Evolutionary conservation across 331 rosid species (phyloP).

Genomic region (Arachis monticola): DNA sequence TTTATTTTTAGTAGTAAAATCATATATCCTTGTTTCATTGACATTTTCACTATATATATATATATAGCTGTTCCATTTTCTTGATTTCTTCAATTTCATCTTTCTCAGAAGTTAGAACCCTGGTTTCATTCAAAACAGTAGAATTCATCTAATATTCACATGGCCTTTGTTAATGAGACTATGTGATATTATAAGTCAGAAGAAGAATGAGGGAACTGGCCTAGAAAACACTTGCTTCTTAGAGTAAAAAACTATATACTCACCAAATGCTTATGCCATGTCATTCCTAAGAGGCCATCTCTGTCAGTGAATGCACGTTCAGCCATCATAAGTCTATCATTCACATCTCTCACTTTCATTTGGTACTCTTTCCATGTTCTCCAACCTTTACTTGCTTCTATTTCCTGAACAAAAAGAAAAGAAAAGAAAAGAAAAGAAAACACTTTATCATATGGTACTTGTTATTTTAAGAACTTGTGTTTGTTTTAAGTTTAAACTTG

Average conservation of each 20-base stretch:
- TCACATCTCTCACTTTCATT: conserved; percentile 62
- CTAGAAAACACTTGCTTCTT: background rate
- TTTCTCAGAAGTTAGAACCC: no score
- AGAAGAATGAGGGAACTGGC: background rate
- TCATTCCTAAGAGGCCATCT: conserved; percentile 69
- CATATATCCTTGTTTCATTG: no score
- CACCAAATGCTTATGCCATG: conserved; percentile 84
- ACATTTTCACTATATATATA: no score
- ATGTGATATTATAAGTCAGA: no score
- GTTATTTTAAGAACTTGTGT: background rate
- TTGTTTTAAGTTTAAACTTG: background rate
- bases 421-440: background rate
- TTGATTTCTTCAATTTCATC: no score
- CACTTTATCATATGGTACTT: background rate
- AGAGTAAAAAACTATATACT: background rate
- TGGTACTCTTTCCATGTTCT: conserved; percentile 47
- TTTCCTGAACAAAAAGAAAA: conserved; percentile 46
- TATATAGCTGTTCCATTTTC: no score
- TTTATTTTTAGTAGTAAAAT: no score
- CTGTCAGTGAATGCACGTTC: conserved; percentile 74
- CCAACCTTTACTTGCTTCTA: conserved; percentile 53
- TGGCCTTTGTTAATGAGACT: no score
- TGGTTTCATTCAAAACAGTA: no score
- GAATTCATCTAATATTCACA: no score
- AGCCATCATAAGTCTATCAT: conserved; percentile 76